Evolutionary conservation across 2,329 filamentous ascomycete species (phyloP), one percentile per base, ranked within the genome.

Genomic region (Teratosphaeria nubilosa): DNA sequence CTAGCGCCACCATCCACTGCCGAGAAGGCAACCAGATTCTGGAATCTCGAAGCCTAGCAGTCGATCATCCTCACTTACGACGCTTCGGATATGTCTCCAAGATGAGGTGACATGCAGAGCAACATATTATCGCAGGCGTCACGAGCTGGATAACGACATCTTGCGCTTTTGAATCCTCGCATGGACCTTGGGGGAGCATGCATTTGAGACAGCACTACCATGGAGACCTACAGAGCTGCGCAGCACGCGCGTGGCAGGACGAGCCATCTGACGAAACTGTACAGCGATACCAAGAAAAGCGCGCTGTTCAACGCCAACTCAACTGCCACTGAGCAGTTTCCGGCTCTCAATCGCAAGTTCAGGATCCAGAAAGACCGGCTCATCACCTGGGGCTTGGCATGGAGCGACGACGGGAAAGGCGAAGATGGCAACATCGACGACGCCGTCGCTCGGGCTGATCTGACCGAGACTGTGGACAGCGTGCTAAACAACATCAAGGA

Each of bases 401-500:
- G 88, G 88, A 88, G 85, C 58, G 87, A 91, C 70, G 84, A 86
- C 59, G 80, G 77, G 16, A 81, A 78, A 63, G 77, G 76, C 16
- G 81, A 86, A 67, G 79, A 85, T 59, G 82, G 83, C 66, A 84
- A 88, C 71, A 91, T 91, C 62, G 88, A 87, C 66, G 85, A 87
- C 69, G 86, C 86, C 56, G 74, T 86, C 20, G 82, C 82, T 55
- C 78, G 81, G 60, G 83, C 83, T 32, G 88, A 88, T 24, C 75
- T 91, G 57, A 88, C 86, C 59, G 87, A 91, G 70, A 82, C 89
- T 1, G 88, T 91, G 56, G 84, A 84, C 59, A 90, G 86, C 70
- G 87, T 91, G 66, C 84, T 92, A 80, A 83, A 82, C 16, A 91
- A 87, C 54, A 90, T 91, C 69, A 89, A 90, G 68, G 87, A 90